phyloP scores from a whole-genome alignment of 192 early-diverging fungal genomes.

The Backusella westeae region DNA sequence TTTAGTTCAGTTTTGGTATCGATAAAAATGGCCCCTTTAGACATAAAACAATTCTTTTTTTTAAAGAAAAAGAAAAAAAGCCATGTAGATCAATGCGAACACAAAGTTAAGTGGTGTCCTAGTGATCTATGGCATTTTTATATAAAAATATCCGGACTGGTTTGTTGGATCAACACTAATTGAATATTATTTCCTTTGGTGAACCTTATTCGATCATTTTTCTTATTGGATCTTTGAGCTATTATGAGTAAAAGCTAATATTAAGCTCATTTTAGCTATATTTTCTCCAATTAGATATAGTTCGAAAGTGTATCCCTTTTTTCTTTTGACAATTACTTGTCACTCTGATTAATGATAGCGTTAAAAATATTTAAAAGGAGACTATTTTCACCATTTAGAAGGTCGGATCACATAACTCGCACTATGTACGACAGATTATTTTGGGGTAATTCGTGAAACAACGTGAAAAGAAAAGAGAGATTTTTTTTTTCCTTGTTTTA shows the following conservation, averaged over 20 bases:
- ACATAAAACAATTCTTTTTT: not conserved
- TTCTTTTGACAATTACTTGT: not conserved
- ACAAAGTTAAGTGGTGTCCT: not conserved
- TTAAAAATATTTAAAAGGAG: not conserved
- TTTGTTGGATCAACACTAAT: not conserved
- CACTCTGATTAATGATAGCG: not conserved
- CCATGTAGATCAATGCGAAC: not conserved
- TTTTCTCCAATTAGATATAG: not conserved
- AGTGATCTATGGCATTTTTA: not conserved
- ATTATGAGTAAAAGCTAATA: not conserved
- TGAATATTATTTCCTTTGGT: not conserved
- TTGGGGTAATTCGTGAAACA: not conserved
- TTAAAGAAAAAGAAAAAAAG: not conserved
- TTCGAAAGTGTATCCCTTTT: not conserved
- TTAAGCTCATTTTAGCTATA: not conserved
- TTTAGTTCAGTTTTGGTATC: not conserved
- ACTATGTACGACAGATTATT: not conserved
- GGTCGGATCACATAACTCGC: not conserved
- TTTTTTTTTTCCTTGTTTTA: not conserved
- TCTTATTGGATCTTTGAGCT: not conserved
- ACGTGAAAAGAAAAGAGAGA: not conserved
- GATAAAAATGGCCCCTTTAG: not conserved
- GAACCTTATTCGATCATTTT: not conserved
- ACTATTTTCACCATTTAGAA: not conserved
- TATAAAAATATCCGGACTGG: not conserved